phyloP scores from a whole-genome alignment of 2,329 filamentous ascomycete genomes.

The Elsinoe fawcettii region DNA sequence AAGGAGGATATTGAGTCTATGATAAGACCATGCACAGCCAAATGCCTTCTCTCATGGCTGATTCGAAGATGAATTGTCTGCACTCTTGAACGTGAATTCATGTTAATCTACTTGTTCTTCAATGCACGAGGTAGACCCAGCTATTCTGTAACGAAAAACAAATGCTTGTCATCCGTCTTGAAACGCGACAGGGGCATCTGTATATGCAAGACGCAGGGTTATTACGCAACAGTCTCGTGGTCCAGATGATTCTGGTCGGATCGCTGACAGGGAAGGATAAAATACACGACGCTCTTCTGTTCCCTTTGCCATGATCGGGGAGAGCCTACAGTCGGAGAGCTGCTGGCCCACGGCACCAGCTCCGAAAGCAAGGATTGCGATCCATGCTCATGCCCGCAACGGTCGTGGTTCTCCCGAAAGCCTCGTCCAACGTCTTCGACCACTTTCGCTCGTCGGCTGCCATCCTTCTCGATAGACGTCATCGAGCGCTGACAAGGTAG shows the following conservation, averaged over 20 bases:
- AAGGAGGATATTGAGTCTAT: no score
- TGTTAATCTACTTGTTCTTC: no score
- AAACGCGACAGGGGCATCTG: neutral
- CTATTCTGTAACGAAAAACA: neutral
- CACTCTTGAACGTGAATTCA: no score
- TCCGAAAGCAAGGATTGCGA: neutral
- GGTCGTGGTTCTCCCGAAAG: constrained; percentile 4
- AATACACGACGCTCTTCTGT: neutral
- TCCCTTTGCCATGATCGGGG: neutral
- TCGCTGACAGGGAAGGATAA: neutral
- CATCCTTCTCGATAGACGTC: neutral
- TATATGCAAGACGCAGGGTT: neutral
- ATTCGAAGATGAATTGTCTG: no score
- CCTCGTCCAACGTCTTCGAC: neutral
- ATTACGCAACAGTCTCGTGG: neutral
- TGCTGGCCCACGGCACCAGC: neutral
- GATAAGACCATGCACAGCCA: no score
- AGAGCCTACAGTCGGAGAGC: neutral
- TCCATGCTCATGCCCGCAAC: neutral
- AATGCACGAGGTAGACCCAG: no score
- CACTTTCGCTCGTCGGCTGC: neutral
- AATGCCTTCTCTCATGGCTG: no score
- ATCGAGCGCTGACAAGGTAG: neutral
- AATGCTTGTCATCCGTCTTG: neutral
- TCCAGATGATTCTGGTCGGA: neutral